These are phyloP conservation scores for Platanthera guangdongensis DNA, from an alignment of 106 monocot species.

Conservation along the genomic window DNA sequence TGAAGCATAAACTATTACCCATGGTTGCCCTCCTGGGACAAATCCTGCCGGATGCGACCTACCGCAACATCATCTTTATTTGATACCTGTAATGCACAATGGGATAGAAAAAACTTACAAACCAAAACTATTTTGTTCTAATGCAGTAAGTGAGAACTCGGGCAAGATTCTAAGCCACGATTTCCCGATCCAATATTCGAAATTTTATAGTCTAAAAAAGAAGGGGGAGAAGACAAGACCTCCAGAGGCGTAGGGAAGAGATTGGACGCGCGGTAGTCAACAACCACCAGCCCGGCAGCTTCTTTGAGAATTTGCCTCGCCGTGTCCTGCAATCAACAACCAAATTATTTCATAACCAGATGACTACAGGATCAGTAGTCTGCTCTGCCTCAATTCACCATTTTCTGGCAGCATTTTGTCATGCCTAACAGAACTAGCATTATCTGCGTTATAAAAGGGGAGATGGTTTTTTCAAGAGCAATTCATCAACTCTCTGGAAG, in stretches of 20 bases:
- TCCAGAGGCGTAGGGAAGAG: slow-evolving; percentile 87
- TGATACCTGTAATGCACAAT: slow-evolving; percentile 59
- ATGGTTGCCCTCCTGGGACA: slow-evolving; percentile 70
- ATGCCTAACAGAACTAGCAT: too few species aligned
- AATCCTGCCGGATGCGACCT: slow-evolving; percentile 88
- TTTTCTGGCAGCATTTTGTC: too few species aligned
- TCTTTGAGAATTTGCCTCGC: slow-evolving; percentile 67
- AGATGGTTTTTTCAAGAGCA: too few species aligned
- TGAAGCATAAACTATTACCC: slow-evolving; percentile 37
- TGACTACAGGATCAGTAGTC: too few species aligned
- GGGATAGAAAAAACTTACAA: not conserved
- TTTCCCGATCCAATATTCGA: too few species aligned
- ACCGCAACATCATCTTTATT: slow-evolving; percentile 97
- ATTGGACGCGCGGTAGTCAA: slow-evolving; percentile 81
- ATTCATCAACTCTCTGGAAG: too few species aligned
- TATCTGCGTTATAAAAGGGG: too few species aligned
- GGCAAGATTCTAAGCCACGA: too few species aligned
- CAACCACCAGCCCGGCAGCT: slow-evolving; percentile 76
- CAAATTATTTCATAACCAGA: not conserved
- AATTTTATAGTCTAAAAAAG: not conserved
- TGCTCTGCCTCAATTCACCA: too few species aligned
- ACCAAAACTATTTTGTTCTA: not conserved
- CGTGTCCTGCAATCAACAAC: slow-evolving; percentile 44
- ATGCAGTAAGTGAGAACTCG: not conserved
- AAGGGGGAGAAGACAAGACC: slow-evolving; percentile 25